These are phyloP conservation scores for Eimeria sp. DNA, from an alignment of 169 alveolate species.

Conservation along the genomic window DNA sequence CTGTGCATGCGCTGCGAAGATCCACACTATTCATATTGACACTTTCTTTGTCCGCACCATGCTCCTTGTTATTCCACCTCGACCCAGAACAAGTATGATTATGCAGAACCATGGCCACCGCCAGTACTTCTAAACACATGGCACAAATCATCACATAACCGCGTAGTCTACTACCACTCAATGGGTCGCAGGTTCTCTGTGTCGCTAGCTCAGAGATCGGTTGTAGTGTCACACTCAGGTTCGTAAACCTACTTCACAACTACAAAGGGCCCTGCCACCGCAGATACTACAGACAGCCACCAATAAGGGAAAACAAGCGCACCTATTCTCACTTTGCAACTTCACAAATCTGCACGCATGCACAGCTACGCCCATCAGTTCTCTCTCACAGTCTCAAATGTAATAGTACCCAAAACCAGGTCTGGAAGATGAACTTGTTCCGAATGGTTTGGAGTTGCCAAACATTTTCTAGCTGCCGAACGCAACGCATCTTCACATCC, in stretches of 20 bases:
- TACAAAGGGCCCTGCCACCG: too few relatives aligned
- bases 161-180: too few relatives aligned
- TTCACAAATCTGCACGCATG: neutral
- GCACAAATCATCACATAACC: neutral
- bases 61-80: neutral
- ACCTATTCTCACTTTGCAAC: neutral
- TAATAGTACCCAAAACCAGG: neutral
- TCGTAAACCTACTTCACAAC: too few relatives aligned
- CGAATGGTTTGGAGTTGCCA: too few relatives aligned
- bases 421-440: too few relatives aligned
- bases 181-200: too few relatives aligned
- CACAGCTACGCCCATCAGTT: neutral
- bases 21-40: neutral
- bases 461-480: too few relatives aligned
- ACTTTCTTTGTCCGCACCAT: neutral
- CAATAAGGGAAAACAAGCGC: neutral
- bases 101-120: neutral
- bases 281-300: neutral
- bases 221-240: too few relatives aligned
- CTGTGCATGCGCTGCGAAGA: neutral
- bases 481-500: neutral
- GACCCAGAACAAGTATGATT: neutral
- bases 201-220: too few relatives aligned
- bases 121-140: neutral
- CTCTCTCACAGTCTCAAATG: neutral